A percentile compares a stretch with the other conserved stretches of the same genome.
phyloP scores from a whole-genome alignment of 2,329 filamentous ascomycete species.

The Cladosporium sp. region DNA sequence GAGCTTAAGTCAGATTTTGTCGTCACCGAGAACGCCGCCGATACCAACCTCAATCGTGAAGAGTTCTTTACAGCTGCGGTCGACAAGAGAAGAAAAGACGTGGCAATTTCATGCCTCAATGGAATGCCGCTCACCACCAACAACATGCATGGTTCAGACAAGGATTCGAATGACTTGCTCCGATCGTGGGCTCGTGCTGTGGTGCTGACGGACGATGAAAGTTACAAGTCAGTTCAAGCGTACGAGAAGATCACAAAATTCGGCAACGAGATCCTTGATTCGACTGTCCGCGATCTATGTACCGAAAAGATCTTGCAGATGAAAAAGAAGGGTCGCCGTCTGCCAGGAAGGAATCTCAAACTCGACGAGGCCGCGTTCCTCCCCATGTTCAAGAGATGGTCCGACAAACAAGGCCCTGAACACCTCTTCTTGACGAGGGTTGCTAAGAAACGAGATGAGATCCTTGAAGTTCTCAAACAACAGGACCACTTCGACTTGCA shows the following conservation, averaged over 20 bases:
- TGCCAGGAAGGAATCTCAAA: conserved; percentile 58
- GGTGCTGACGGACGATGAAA: conserved; percentile 36
- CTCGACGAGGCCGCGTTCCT: conserved; percentile 55
- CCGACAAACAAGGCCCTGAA: conserved; percentile 33
- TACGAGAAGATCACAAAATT: conserved; percentile 36
- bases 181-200: conserved; percentile 45
- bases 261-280: conserved; percentile 30
- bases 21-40: conserved; percentile 11
- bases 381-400: conserved; percentile 52
- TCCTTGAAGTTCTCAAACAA: conserved; percentile 31
- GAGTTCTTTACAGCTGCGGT: conserved; percentile 20
- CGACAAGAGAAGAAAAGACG: conserved; percentile 18
- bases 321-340: conserved; percentile 54
- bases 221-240: conserved; percentile 37
- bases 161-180: conserved; percentile 25
- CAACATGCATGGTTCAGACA: background rate
- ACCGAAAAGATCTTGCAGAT: conserved; percentile 53
- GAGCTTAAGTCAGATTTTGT: conserved; percentile 16
- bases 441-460: conserved; percentile 20
- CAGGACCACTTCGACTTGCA: conserved; percentile 44
- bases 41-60: conserved; percentile 14
- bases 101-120: conserved; percentile 16
- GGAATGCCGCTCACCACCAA: conserved; percentile 16
- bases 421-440: conserved; percentile 24
- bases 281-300: conserved; percentile 54